A percentile compares a stretch with the other conserved stretches of the same genome.
phyloP scores from a whole-genome alignment of 352 stramenopile species.

The Peronospora tabacina region DNA sequence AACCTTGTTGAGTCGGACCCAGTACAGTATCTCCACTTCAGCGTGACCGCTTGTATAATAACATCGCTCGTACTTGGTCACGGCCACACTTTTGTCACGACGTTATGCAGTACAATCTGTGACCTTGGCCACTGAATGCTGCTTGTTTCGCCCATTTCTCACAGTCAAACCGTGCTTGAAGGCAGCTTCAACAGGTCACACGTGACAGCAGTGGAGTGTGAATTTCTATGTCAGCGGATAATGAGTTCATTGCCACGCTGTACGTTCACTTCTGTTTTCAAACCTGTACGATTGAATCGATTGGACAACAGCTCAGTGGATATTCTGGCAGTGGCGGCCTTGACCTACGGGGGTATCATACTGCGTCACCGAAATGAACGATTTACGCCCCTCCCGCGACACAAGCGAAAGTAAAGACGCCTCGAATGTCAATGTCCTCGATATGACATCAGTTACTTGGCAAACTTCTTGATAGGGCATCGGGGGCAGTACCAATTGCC shows the following conservation, averaged over 20 bases:
- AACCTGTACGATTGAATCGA: conserved; percentile 11
- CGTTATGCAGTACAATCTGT: too few relatives aligned
- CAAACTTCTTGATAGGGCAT: conserved; percentile 50
- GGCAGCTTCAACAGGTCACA: too few relatives aligned
- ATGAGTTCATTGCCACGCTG: conserved; percentile 6
- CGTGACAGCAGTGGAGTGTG: too few relatives aligned
- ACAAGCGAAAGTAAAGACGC: conserved; percentile 1
- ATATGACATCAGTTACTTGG: conserved; percentile 23
- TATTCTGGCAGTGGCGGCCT: conserved; percentile 11
- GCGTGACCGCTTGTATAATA: too few relatives aligned
- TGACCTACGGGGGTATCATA: conserved; percentile 22
- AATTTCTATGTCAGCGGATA: too few relatives aligned
- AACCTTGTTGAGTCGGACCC: too few relatives aligned
- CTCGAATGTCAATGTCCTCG: conserved; percentile 4
- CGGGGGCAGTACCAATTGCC: conserved; percentile 77
- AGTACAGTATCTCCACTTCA: too few relatives aligned
- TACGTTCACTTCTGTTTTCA: conserved; percentile 9
- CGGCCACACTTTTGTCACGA: too few relatives aligned
- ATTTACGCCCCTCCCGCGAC: not conserved
- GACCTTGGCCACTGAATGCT: too few relatives aligned
- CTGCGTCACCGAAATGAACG: not conserved
- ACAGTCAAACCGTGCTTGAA: too few relatives aligned
- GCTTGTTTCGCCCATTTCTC: too few relatives aligned
- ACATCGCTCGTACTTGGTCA: too few relatives aligned
- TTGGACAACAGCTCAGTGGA: conserved; percentile 16